Evolutionary conservation across 768 basidiomycete species (phyloP).

Genomic region (Phaeotremella skinneri): DNA sequence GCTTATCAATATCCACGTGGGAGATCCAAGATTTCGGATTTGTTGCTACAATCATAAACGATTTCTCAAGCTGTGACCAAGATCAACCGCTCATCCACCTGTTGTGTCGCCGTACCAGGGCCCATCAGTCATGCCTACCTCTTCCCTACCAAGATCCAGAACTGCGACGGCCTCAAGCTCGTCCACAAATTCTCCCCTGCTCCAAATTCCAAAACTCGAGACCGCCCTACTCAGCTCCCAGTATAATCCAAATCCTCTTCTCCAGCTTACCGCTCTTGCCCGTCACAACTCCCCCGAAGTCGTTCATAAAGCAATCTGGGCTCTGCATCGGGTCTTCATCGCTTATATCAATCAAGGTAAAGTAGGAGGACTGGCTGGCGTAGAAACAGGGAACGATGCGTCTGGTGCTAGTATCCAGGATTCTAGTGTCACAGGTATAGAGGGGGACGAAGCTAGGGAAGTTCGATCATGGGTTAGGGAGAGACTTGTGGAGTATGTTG

Average conservation of each 20-base stretch:
- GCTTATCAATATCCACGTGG: too few species aligned
- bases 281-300: constrained; percentile 57
- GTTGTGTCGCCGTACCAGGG: not conserved
- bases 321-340: constrained; percentile 75
- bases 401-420: constrained; percentile 27
- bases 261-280: constrained; percentile 68
- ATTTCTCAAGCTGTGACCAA: too few species aligned
- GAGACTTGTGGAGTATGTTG: constrained; percentile 66
- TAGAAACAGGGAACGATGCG: constrained; percentile 9
- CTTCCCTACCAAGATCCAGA: constrained; percentile 9
- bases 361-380: constrained; percentile 49
- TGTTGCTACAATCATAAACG: not conserved
- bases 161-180: not conserved
- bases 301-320: constrained; percentile 74
- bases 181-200: constrained; percentile 12
- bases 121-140: not conserved
- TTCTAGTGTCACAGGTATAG: constrained; percentile 8
- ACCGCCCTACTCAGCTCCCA: constrained; percentile 58
- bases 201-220: constrained; percentile 54
- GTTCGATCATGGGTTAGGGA: constrained; percentile 74
- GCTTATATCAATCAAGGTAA: constrained; percentile 62
- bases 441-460: constrained; percentile 57
- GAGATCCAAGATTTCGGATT: not conserved
- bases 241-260: constrained; percentile 69
- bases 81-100: too few species aligned